A percentile compares a stretch with the other conserved stretches of the same genome.
phyloP scores from a whole-genome alignment of 2,329 filamentous ascomycete species.

The Trichoderma asperellum region DNA sequence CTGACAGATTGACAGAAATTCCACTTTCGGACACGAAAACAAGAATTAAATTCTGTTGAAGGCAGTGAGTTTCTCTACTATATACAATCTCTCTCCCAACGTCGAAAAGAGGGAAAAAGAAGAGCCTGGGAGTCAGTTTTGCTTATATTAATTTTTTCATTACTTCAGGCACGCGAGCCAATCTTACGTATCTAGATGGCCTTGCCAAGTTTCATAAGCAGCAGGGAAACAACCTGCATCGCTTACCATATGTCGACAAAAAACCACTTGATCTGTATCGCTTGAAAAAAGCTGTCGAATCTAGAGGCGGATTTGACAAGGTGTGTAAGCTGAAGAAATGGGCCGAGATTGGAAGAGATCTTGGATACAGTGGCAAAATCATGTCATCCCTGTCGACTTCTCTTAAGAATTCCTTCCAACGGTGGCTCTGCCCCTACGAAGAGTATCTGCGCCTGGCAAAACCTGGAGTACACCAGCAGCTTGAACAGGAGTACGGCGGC shows the following conservation, averaged over 20 bases:
- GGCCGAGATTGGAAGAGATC: slow-evolving; percentile 95
- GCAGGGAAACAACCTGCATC: slow-evolving; percentile 89
- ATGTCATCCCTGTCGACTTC: slow-evolving; percentile 99
- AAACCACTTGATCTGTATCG: slow-evolving; percentile 94
- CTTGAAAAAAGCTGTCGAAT: slow-evolving; percentile 94
- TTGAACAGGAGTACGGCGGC: slow-evolving; percentile 91
- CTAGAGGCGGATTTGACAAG: slow-evolving; percentile 90
- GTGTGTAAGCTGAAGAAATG: slow-evolving; percentile 99
- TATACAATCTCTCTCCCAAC: not conserved
- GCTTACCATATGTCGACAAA: slow-evolving; percentile 96
- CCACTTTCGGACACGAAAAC: slow-evolving; percentile 93
- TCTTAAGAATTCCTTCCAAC: slow-evolving; percentile 95
- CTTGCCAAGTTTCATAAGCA: slow-evolving; percentile 96
- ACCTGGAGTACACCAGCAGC: slow-evolving; percentile 92
- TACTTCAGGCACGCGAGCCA: slow-evolving; percentile 80
- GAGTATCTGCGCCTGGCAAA: slow-evolving; percentile 90
- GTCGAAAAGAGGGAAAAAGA: not conserved
- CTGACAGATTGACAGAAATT: slow-evolving; percentile 67
- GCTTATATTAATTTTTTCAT: slow-evolving; percentile 45
- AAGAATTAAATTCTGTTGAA: slow-evolving; percentile 97
- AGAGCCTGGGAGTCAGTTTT: not conserved
- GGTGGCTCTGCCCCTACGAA: slow-evolving; percentile 96
- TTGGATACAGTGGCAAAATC: slow-evolving; percentile 98
- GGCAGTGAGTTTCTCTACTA: slow-evolving; percentile 68
- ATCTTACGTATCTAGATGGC: slow-evolving; percentile 93